These are phyloP conservation scores for Turnera subulata DNA, from an alignment of 345 rosid genomes.

Conservation along the genomic window DNA sequence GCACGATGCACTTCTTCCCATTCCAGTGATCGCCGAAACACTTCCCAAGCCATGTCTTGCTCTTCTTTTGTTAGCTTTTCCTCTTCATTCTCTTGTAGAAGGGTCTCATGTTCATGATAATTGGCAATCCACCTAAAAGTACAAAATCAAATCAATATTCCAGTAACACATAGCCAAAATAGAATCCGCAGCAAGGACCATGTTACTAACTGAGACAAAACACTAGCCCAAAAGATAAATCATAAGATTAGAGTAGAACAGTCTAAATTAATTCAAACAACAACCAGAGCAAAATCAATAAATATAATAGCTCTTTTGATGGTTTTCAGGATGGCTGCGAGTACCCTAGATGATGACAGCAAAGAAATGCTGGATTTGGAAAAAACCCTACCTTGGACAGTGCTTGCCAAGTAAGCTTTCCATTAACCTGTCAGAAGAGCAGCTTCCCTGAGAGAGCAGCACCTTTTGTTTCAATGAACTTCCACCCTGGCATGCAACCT, in stretches of 20 bases:
- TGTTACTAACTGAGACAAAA: too few relatives aligned
- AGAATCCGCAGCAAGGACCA: neutral
- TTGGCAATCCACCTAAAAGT: conserved; percentile 85
- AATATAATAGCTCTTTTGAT: too few relatives aligned
- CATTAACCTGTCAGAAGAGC: conserved; percentile 87
- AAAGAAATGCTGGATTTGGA: too few relatives aligned
- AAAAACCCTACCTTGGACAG: conserved; percentile 55
- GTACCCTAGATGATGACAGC: too few relatives aligned
- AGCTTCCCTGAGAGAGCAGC: conserved; percentile 50
- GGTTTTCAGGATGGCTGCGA: too few relatives aligned
- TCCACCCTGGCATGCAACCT: conserved; percentile 27
- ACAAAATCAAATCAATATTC: too few relatives aligned
- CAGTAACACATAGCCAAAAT: neutral
- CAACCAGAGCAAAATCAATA: too few relatives aligned
- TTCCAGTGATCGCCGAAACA: conserved; percentile 57
- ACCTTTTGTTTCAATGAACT: conserved; percentile 47
- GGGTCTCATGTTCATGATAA: conserved; percentile 96
- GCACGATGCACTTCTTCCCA: conserved; percentile 94
- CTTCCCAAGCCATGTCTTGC: conserved; percentile 99
- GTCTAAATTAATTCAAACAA: too few relatives aligned
- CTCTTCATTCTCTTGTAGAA: conserved; percentile 97
- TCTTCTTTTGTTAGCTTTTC: conserved; percentile 97
- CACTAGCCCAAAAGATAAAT: too few relatives aligned
- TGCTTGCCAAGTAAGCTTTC: conserved; percentile 73
- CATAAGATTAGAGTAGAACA: too few relatives aligned